These are phyloP conservation scores for Endotrypanum monterogeii DNA, from an alignment of 208 protist genomes.

Conservation along the genomic window DNA sequence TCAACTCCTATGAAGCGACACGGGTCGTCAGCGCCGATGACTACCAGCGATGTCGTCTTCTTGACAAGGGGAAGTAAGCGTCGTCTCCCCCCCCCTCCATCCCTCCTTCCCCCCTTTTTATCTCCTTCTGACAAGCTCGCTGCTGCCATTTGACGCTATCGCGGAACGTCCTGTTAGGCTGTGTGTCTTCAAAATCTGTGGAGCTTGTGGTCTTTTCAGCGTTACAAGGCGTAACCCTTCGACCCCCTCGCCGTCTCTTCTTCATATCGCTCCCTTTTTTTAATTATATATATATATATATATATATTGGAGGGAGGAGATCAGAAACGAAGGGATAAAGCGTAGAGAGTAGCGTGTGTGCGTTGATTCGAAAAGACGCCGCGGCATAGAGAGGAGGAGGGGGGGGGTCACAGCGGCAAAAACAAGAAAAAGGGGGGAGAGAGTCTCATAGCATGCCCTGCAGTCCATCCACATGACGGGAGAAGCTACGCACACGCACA, in stretches of 20 bases:
- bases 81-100: conserved; percentile 39
- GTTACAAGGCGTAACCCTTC: conserved; percentile 30
- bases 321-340: not conserved
- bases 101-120: too few relatives aligned
- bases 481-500: not conserved
- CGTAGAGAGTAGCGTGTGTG: not conserved
- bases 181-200: conserved; percentile 40
- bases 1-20: too few relatives aligned
- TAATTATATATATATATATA: not conserved
- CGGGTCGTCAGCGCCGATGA: too few relatives aligned
- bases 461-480: not conserved
- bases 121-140: conserved; percentile 50
- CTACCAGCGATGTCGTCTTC: too few relatives aligned
- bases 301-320: not conserved
- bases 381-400: too few relatives aligned
- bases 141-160: conserved; percentile 59
- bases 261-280: conserved; percentile 17
- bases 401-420: not conserved
- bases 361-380: not conserved
- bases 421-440: not conserved
- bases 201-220: conserved; percentile 56
- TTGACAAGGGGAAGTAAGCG: not conserved
- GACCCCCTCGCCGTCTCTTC: too few relatives aligned
- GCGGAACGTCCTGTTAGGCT: conserved; percentile 47
- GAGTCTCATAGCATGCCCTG: not conserved